A percentile compares a stretch with the other conserved stretches of the same genome.
These are phyloP conservation scores for Silene conica DNA, from an alignment of 148 eudicot genomes.

Conservation along the genomic window DNA sequence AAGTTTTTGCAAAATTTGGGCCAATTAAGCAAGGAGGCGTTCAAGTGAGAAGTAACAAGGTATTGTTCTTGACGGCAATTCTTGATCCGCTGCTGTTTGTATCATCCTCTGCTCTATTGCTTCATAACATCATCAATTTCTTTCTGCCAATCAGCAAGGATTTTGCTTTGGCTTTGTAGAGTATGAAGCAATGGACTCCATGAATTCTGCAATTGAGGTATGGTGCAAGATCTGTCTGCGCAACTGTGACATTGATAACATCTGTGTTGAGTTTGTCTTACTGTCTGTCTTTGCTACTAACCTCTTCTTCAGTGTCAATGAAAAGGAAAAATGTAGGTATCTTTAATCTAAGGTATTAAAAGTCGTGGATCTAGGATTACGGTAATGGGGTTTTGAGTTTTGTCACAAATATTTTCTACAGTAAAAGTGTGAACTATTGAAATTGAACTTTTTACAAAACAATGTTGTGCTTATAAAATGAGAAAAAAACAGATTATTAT, in stretches of 20 bases:
- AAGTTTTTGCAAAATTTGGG: constrained; percentile 59
- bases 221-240: background rate
- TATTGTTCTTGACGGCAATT: constrained; percentile 13
- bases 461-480: too few relatives aligned
- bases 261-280: background rate
- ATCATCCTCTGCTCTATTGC: background rate
- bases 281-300: background rate
- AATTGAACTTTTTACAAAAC: too few relatives aligned
- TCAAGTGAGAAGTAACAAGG: constrained; percentile 81
- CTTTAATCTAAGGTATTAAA: too few relatives aligned
- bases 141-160: constrained; percentile 48
- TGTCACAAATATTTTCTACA: too few relatives aligned
- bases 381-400: too few relatives aligned
- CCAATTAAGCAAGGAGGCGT: constrained; percentile 62
- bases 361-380: too few relatives aligned
- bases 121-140: constrained; percentile 4
- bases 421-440: too few relatives aligned
- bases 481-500: too few relatives aligned
- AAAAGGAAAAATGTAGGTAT: too few relatives aligned
- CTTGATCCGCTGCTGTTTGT: constrained; percentile 5
- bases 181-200: constrained; percentile 48
- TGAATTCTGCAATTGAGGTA: constrained; percentile 73
- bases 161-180: constrained; percentile 81
- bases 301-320: too few relatives aligned
- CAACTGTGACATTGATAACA: background rate